Percentiles rank a stretch among this genome's conserved stretches.
Evolutionary conservation across 129 eudicot species (phyloP).

Genomic region (Tagetes erecta): DNA sequence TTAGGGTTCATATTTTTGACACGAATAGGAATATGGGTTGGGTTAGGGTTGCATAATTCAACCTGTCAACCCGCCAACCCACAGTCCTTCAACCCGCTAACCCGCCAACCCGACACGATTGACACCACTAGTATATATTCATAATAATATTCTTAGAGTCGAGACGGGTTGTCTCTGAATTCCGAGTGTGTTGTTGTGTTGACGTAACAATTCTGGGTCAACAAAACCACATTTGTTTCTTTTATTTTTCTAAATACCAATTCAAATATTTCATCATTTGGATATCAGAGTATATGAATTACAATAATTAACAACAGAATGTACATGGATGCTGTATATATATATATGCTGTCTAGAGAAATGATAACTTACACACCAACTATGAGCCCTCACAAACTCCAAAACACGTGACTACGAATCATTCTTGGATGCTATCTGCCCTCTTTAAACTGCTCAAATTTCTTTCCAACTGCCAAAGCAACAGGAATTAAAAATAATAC

Average conservation of each 20-base stretch:
- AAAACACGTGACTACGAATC: slow-evolving; percentile 6
- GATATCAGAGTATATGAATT: slow-evolving; percentile 14
- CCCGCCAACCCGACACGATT: too few relatives aligned
- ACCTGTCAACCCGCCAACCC: too few relatives aligned
- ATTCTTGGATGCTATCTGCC: slow-evolving; percentile 42
- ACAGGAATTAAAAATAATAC: background rate
- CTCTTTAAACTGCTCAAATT: slow-evolving; percentile 41
- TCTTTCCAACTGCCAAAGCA: slow-evolving; percentile 66
- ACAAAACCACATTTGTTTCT: background rate
- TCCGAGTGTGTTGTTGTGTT: too few relatives aligned
- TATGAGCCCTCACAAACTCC: slow-evolving; percentile 21
- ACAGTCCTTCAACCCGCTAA: too few relatives aligned
- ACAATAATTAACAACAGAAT: slow-evolving; percentile 28
- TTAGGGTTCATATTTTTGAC: too few relatives aligned
- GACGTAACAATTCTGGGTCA: too few relatives aligned
- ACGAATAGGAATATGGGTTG: too few relatives aligned
- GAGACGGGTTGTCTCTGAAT: too few relatives aligned
- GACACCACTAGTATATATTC: too few relatives aligned
- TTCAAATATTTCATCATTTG: slow-evolving; percentile 11
- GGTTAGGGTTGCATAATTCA: too few relatives aligned
- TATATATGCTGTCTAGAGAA: slow-evolving; percentile 24
- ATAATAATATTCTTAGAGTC: too few relatives aligned
- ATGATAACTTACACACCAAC: slow-evolving; percentile 32
- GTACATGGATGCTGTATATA: slow-evolving; percentile 30
- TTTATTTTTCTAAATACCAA: background rate